Base-by-base conservation (phyloP, 176 grass and related monocot species). In the Tillandsia leiboldiana region DNA sequence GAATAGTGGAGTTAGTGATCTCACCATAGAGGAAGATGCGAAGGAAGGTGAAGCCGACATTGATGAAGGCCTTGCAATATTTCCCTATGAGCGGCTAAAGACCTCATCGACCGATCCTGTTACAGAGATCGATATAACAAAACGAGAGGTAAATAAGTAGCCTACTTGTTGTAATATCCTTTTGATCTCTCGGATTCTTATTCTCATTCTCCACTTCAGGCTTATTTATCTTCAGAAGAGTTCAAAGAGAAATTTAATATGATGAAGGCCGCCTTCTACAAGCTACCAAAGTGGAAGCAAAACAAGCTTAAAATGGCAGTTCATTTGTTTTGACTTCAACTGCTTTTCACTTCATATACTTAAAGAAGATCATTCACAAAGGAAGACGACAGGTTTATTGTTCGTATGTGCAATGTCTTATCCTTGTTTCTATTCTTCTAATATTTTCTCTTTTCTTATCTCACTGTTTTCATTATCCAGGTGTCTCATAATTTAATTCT, bases 231-330 rank as follows among this genome's bases (percentile, higher is more conserved):
- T 24, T 66, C 26, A 20, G 70, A 51, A 7, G 88, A 96, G 75
- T 96, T 96, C 72, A n/a, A 70, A 24, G 91, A 86, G 63, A 91
- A 91, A 77, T 82, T 96, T 10, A 54, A 65, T 75, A 92, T 89
- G 88, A 52, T 70, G 54, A 89, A 83, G 51, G 73, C 66, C 15
- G 81, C 79, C 29, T 96, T 96, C 87, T 74, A 73, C 81, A 87
- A 77, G 61, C 79, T 92, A 10, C 92, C 88, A 14, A 96, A 89
- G 61, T 96, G 92, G 92, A 96, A 88, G 78, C 88, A 96, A 70
- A 85, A 85, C 89, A 96, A 70, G 70, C 53, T 92, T 18, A 96
- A 96, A 79, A 78, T 82, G 51, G 73, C 29, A 51, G 48, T 89
- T 49, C 70, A 88, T 18, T 85, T 96, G 71, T 96, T 96, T 77